These are phyloP conservation scores for Crithidia acanthocephali DNA, from an alignment of 208 protist genomes.

Conservation along the genomic window DNA sequence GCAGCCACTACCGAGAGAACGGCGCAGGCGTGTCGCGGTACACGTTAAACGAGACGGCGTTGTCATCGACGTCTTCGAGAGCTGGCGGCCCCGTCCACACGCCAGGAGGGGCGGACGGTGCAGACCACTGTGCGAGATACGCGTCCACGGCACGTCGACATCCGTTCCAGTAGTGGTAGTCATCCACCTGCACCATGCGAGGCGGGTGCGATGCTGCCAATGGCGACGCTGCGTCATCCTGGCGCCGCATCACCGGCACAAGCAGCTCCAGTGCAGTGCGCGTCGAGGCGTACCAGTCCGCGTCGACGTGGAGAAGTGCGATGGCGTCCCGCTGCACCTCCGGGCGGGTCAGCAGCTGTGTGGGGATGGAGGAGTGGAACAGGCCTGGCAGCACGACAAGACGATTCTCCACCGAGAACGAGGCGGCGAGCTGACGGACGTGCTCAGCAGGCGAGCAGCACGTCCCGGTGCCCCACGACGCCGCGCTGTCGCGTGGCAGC, in stretches of 20 bases:
- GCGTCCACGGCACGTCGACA: conserved; percentile 71
- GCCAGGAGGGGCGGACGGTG: background rate
- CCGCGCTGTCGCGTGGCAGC: background rate
- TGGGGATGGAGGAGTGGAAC: conserved; percentile 59
- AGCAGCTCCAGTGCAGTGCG: conserved; percentile 46
- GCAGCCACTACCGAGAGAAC: background rate
- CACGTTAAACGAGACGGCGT: conserved; percentile 62
- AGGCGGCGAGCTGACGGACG: conserved; percentile 49
- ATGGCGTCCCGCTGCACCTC: conserved; percentile 37
- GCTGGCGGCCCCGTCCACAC: background rate
- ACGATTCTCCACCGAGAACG: conserved; percentile 65
- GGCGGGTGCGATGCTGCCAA: background rate
- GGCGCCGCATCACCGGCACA: conserved; percentile 38
- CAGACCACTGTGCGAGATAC: conserved; percentile 19
- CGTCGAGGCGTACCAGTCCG: conserved; percentile 85
- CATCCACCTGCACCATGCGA: conserved; percentile 77
- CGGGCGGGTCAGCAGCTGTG: conserved; percentile 37
- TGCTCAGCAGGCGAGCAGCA: conserved; percentile 46
- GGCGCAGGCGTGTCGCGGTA: conserved; percentile 4
- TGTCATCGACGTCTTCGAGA: conserved; percentile 52
- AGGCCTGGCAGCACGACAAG: conserved; percentile 54
- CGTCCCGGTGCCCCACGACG: conserved; percentile 72
- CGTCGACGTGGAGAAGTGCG: conserved; percentile 72
- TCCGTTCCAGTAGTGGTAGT: conserved; percentile 85
- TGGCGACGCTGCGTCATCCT: background rate